Evolutionary conservation across 192 early-diverging fungal species (phyloP).

Genomic region (Gaertneriomyces semiglobifer): DNA sequence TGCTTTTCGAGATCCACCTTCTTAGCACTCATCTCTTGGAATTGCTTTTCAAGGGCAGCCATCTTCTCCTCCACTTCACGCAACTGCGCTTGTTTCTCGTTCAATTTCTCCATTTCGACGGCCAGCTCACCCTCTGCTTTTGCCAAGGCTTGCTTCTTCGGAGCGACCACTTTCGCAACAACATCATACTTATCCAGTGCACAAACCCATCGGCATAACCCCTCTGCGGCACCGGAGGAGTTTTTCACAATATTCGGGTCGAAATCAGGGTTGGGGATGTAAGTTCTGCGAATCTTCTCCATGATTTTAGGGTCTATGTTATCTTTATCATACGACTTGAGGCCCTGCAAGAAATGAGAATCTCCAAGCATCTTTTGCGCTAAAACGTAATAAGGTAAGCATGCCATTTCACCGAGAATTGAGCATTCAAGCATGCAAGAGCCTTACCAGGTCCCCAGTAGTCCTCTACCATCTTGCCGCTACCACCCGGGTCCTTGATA

Average conservation of each 20-base stretch:
- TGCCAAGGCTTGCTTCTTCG: constrained; percentile 54
- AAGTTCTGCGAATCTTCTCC: constrained; percentile 52
- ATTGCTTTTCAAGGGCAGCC: constrained; percentile 49
- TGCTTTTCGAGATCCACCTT: constrained; percentile 58
- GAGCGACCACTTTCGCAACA: constrained; percentile 57
- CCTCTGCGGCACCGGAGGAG: constrained; percentile 57
- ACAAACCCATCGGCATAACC: constrained; percentile 57
- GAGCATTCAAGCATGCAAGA: no score
- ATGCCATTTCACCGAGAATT: no score
- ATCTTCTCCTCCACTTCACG: constrained; percentile 65
- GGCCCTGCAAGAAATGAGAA: constrained; percentile 50
- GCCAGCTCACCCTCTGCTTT: constrained; percentile 57
- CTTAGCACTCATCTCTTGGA: constrained; percentile 52
- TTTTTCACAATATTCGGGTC: constrained; percentile 60
- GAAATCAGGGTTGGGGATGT: constrained; percentile 64
- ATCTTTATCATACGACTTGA: constrained; percentile 58
- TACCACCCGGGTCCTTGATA: constrained; percentile 61
- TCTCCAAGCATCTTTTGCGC: constrained; percentile 54
- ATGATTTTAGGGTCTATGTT: constrained; percentile 61
- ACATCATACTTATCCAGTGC: constrained; percentile 61
- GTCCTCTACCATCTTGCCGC: constrained; percentile 63
- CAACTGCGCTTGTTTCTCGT: constrained; percentile 53
- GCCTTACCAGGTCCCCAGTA: constrained; percentile 47
- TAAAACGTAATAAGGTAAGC: no score
- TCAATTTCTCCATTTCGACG: constrained; percentile 56